Evolutionary conservation across 495 filamentous ascomycete species (phyloP), one percentile per base, ranked within the genome.

Genomic region (Aspergillus incahuasiensis): DNA sequence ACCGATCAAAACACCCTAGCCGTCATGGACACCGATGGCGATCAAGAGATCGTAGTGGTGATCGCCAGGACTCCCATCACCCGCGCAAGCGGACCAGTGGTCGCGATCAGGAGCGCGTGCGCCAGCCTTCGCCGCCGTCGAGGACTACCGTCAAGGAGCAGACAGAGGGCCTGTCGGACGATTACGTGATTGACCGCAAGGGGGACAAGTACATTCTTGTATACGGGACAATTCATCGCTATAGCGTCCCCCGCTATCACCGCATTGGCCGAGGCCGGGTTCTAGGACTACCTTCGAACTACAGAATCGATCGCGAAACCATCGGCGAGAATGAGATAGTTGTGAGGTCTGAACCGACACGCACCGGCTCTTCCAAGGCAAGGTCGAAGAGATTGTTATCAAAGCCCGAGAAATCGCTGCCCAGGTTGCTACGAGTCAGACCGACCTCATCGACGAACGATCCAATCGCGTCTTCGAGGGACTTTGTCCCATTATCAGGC

Each of bases 141-240:
- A 55, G 47, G 21, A 47, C n/a, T 44, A 28, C 21, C 52, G 59
- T 64, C 49, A 66, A 56, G 39, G 16, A 55, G 16, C 18, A 55
- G 42, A 48, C 57, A 39, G 54, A 66, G 7, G 61, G 63, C 40
- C 34, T 20, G 24, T 50, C 62, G 15, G 61, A 67, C 42, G 40
- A 62, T 6, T 83, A 74, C 52, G 54, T 72, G n/a, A 54, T 83
- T 8, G 84, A 88, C 63, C 72, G 64, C 19, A 78, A 78, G 62
- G 87, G 88, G 1, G 87, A 90, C 63, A 69, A 67, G 15, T 71
- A 78, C 44, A 88, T 83, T 55, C 49, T 86, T 5, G 68, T 70
- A 0, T 90, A 86, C 61, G 85, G 84, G 1, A 79, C 76, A 22
- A 68, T 83, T 6, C 74, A 89, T 66, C 74, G 77, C 12, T 88